A percentile compares a stretch with the other conserved stretches of the same genome.
Conservation (phyloP, 1,284 basidiomycete species). For the Pascua guehoae region DNA sequence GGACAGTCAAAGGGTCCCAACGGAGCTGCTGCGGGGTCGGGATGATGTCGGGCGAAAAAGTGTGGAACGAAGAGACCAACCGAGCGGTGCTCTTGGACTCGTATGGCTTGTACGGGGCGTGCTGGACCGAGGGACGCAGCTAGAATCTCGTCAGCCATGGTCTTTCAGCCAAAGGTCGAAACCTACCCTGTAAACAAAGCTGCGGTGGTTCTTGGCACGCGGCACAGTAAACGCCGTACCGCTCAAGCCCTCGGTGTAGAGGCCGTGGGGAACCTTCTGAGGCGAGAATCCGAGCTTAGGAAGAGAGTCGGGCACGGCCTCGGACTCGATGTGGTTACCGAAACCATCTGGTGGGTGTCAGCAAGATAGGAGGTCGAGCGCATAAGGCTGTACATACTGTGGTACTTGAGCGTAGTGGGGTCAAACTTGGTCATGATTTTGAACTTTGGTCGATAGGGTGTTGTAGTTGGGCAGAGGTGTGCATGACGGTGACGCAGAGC, state of each 20-base stretch:
- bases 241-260: constrained; percentile 60
- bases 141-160: constrained; percentile 17
- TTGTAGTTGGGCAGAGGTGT: background rate
- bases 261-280: constrained; percentile 58
- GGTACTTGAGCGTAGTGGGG: constrained; percentile 7
- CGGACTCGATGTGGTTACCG: constrained; percentile 12
- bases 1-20: constrained; percentile 58
- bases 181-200: constrained; percentile 40
- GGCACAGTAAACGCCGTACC: constrained; percentile 61
- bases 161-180: no score
- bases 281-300: constrained; percentile 60
- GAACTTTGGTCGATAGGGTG: background rate
- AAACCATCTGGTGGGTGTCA: constrained; percentile 3
- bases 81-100: background rate
- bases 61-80: constrained; percentile 7
- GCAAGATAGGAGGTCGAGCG: constrained; percentile 2
- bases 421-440: constrained; percentile 2
- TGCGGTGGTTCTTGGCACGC: constrained; percentile 53
- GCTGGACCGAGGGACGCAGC: constrained; percentile 64
- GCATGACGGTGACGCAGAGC: no score
- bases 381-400: background rate
- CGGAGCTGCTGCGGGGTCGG: constrained; percentile 60
- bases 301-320: constrained; percentile 40
- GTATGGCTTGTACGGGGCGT: constrained; percentile 35
- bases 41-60: constrained; percentile 5